Conservation (phyloP, 73 alveolate species). For the Paramecium pentaurelia region DNA sequence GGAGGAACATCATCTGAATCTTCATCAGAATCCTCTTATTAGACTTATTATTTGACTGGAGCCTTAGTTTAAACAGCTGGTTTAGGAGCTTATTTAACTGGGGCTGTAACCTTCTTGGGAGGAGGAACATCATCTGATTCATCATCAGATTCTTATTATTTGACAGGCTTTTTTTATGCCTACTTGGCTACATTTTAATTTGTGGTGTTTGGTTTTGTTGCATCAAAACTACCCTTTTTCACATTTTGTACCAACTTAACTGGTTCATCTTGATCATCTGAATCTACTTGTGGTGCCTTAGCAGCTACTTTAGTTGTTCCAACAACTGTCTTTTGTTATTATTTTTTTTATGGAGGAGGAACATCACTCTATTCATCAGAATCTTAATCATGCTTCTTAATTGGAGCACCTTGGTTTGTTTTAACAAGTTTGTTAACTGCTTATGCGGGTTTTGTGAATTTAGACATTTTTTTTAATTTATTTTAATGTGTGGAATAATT, state of each 20-base stretch:
- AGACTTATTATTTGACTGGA: not conserved
- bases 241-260: not conserved
- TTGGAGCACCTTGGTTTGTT: not conserved
- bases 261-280: conserved; percentile 8
- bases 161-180: conserved; percentile 1
- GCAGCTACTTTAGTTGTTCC: not conserved
- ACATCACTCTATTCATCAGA: not conserved
- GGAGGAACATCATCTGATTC: conserved; percentile 31
- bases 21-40: conserved; percentile 1
- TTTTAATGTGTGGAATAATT: conserved; percentile 18
- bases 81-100: not conserved
- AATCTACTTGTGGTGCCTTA: not conserved
- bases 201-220: conserved; percentile 20
- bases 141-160: not conserved
- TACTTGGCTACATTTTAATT: not conserved
- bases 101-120: not conserved
- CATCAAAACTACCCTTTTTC: not conserved
- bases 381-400: not conserved
- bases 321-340: not conserved
- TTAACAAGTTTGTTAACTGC: not conserved
- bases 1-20: conserved; percentile 55
- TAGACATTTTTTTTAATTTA: conserved; percentile 8
- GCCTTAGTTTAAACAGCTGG: conserved; percentile 19
- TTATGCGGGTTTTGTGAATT: not conserved
- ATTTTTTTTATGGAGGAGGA: not conserved